Base-by-base conservation (phyloP, 129 eudicot species). In the Silybum marianum region DNA sequence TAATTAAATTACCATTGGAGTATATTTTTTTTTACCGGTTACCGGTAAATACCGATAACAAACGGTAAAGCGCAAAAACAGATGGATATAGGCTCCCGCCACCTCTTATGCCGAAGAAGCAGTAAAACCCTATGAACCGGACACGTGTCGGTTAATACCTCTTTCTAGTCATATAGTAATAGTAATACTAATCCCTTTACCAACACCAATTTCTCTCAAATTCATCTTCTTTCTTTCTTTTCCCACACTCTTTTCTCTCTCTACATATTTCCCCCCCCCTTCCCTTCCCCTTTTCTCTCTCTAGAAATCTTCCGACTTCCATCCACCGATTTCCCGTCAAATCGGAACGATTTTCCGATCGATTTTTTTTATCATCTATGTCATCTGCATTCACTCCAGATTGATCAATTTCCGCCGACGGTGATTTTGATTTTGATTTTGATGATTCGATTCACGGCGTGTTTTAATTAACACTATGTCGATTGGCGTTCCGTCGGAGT, bases 131-230 rank as follows among this genome's bases (percentile, higher is more conserved):
- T 40, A 60, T 7, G 62, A 69, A 38, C 86, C 85, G 6, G 80
- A 73, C 83, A 84, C 89, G 89, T 85, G 85, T 87, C 78, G 63
- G 74, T 79, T 70, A 75, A 74, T 69, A 81, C 81, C 81, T 72
- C 79, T 72, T 86, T 60, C 78, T 38, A 72, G 30, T 62, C 73
- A 1, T 3, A 26, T 26, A 26, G 30, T n/a, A n/a, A 80, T 80
- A 80, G 72, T 80, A 62, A 62, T 80, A 72, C 83, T n/a, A n/a
- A 75, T 72, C 65, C 67, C 72, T 68, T 23, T 14, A 67, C 18
- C 81, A 26, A 62, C 73, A 36, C n/a, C 51, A 67, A 70, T 78
- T 58, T 77, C 81, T 73, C n/a, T n/a, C n/a, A n/a, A n/a, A n/a
- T 25, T 74, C 72, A 40, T 71, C 75, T 74, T 78, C 60, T 38